phyloP scores from a whole-genome alignment of 805 yeast genomes.

The Lachancea thermotolerans region DNA sequence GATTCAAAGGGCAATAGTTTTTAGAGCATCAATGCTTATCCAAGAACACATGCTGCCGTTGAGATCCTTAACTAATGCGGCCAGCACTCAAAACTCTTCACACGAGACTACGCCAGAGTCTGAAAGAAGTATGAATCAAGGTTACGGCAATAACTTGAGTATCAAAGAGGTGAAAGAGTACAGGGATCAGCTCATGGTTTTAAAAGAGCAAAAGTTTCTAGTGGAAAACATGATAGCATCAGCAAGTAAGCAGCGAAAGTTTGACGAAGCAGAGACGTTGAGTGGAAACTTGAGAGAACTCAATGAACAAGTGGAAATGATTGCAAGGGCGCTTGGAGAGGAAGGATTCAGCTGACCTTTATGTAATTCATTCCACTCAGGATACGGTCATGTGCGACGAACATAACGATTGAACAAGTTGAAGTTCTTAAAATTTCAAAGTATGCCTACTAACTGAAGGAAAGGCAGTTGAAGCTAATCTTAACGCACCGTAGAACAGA shows the following conservation, averaged over 20 bases:
- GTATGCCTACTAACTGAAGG: too few relatives aligned
- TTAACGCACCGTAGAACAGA: too few relatives aligned
- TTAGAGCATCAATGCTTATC: constrained; percentile 50
- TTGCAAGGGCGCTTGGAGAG: constrained; percentile 52
- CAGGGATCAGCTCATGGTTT: constrained; percentile 75
- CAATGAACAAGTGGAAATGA: constrained; percentile 37
- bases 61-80: constrained; percentile 48
- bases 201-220: constrained; percentile 75
- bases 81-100: constrained; percentile 24
- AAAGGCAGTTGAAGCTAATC: too few relatives aligned
- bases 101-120: constrained; percentile 11
- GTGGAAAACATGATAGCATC: constrained; percentile 58
- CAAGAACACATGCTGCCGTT: constrained; percentile 62
- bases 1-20: constrained; percentile 49
- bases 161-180: constrained; percentile 51
- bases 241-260: constrained; percentile 59
- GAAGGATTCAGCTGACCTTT: constrained; percentile 31
- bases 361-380: neutral
- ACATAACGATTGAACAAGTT: too few relatives aligned
- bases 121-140: constrained; percentile 12
- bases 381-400: too few relatives aligned
- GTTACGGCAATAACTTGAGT: constrained; percentile 30
- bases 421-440: too few relatives aligned
- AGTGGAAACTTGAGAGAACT: constrained; percentile 54
- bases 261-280: constrained; percentile 66